Evolutionary conservation across 2,329 filamentous ascomycete species (phyloP), one percentile per base, ranked within the genome.

Genomic region (Neofusicoccum cordaticola): DNA sequence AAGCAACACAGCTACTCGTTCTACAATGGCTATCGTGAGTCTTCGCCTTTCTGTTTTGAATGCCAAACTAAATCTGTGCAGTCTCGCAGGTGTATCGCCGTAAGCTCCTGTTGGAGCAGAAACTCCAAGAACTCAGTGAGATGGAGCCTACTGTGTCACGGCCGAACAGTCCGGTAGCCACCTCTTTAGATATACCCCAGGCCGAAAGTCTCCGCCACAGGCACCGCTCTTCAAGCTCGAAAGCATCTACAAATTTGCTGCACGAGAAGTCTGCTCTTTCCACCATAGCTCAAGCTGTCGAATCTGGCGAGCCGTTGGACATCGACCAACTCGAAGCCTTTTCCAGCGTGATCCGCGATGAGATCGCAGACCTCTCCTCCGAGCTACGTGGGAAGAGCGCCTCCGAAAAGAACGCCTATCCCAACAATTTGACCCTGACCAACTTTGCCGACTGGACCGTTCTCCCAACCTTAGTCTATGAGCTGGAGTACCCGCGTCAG

Each of bases 1-100:
- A 94, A 94, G 79, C 90, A 92, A 76, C 91, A 93, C 73, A 90
- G 88, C 17, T 93, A 91, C 71, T 84, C 88, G 4, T 92, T 91
- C 69, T 93, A 92, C 75, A 93, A 93, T 70, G 90, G 91, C 6
- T 85, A 93, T 67, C 79, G 79, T 80, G 73, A 69, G 78, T 72
- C 37, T 31, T 7, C 8, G 2, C 8, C 19, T 22, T 13, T 27
- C 17, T 8, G 27, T 31, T 31, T 31, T 31, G 27, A 31, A 31
- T 7, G 27, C 27, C 27, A 31, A 31, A 31, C 27, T 31, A 31
- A 31, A 7, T 31, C 4, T 41, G 3, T 5, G 17, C 48, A 77
- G 78, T 89, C 58, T 92, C 85, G 2, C 83, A 85, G 19, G 79
- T 86, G 2, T 86, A 87, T 71, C 82, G 84, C 65, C 76, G 81